Base-by-base conservation (phyloP, 192 early-diverging fungal genomes). In the Backusella tuberculispora region DNA sequence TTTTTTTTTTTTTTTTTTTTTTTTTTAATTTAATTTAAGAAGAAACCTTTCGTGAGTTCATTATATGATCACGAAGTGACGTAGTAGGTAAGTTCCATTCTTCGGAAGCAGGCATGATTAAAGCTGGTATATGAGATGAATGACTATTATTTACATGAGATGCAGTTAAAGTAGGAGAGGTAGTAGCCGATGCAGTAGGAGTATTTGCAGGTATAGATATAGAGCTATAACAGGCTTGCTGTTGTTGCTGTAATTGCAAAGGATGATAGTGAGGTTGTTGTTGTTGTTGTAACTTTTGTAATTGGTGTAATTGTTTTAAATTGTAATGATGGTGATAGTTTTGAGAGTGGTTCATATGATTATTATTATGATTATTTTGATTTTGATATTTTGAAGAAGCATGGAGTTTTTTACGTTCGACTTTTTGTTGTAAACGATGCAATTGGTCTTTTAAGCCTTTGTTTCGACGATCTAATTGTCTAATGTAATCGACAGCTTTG, bases 401-500 rank as follows among this genome's bases (percentile, higher is more conserved):
- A 12, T 45, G 37, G 50, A 10, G 6, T 15, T 65, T 48, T 63
- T n/a, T 56, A 26, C 14, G 26, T 26, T 15, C 37, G 50, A 13
- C 43, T 24, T 42, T 70, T 43, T 24, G 26, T 72, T 80, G 74
- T 41, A 80, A 63, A 10, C 43, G 41, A 38, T 17, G 29, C 12
- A 80, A 38, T 15, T 66, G 46, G 14, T 76, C 75, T 44, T 56
- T 76, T 24, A 80, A 66, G 5, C 37, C 64, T 41, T 73, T 73
- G 15, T 92, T 92, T 38, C 87, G 82, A n/a, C 79, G 76, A 71
- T 92, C 91, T 12, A 89, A 78, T 26, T 88, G 76, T 40, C 78
- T 77, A 53, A 91, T 92, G 71, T 87, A 90, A 42, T 89, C 91
- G 6, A 90, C 88, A 40, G 91, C 85, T 63, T 91, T 90, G 80